phyloP scores from a whole-genome alignment of 768 basidiomycete species.

The Flagelloscypha sp. region DNA sequence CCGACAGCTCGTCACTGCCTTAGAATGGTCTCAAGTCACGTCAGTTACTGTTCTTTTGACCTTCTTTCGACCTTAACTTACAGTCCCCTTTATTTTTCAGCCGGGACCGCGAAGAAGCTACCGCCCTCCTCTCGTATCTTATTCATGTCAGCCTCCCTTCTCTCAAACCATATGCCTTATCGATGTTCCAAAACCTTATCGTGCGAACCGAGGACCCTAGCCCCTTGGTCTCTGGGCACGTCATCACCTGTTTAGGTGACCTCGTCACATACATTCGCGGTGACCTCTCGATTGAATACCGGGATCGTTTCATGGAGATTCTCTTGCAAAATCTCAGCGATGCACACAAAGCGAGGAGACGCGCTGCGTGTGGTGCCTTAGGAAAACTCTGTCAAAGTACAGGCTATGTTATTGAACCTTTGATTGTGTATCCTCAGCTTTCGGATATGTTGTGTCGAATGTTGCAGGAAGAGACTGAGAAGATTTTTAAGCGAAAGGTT shows the following conservation, averaged over 20 bases:
- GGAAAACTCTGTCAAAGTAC: slow-evolving; percentile 40
- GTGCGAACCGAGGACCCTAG: slow-evolving; percentile 35
- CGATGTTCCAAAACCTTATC: slow-evolving; percentile 38
- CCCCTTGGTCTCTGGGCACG: slow-evolving; percentile 34
- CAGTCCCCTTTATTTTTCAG: too few relatives aligned
- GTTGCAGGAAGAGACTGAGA: slow-evolving; percentile 31
- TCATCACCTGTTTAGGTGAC: slow-evolving; percentile 40
- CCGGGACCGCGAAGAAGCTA: slow-evolving; percentile 29
- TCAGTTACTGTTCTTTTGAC: slow-evolving; percentile 15
- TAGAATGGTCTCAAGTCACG: slow-evolving; percentile 40
- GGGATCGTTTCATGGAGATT: slow-evolving; percentile 34
- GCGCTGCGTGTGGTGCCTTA: slow-evolving; percentile 38
- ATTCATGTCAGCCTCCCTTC: slow-evolving; percentile 36
- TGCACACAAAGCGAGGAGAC: slow-evolving; percentile 34
- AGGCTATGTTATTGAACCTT: slow-evolving; percentile 38
- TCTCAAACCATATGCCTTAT: slow-evolving; percentile 38
- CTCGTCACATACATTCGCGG: slow-evolving; percentile 35
- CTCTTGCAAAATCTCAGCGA: slow-evolving; percentile 41
- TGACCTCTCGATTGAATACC: too few relatives aligned
- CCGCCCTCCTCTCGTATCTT: slow-evolving; percentile 37
- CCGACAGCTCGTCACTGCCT: slow-evolving; percentile 41
- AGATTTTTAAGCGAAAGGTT: slow-evolving; percentile 32
- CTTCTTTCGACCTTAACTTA: too few relatives aligned
- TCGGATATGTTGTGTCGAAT: slow-evolving; percentile 35
- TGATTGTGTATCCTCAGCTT: slow-evolving; percentile 36